A percentile compares a stretch with the other conserved stretches of the same genome.
phyloP scores from a whole-genome alignment of 345 rosid species.

The Arabis hirsuta region DNA sequence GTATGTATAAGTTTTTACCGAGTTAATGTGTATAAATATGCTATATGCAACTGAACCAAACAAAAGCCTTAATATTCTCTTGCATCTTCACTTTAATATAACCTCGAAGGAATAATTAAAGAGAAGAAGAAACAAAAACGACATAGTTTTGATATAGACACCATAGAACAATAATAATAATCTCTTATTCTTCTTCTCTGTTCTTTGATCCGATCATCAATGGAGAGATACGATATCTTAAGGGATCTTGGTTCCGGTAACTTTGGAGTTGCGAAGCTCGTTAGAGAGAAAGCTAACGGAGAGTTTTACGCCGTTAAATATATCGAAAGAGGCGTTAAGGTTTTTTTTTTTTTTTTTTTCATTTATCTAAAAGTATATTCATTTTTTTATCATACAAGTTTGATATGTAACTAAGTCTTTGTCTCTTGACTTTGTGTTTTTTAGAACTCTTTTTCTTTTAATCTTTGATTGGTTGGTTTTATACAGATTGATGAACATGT shows the following conservation, averaged over 20 bases:
- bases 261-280: slow-evolving; percentile 89
- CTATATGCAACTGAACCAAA: slow-evolving; percentile 12
- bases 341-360: slow-evolving; percentile 1
- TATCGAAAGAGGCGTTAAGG: slow-evolving; percentile 87
- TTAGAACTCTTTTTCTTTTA: not conserved
- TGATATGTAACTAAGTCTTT: not conserved
- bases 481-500: slow-evolving; percentile 91
- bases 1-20: not conserved
- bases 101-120: slow-evolving; percentile 25
- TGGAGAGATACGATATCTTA: slow-evolving; percentile 82
- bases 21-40: slow-evolving; percentile 19
- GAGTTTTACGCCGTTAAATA: slow-evolving; percentile 77
- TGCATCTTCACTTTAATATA: slow-evolving; percentile 14
- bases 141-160: slow-evolving; percentile 18
- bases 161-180: not conserved
- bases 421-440: not conserved
- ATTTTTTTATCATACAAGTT: not conserved
- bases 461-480: too few species aligned
- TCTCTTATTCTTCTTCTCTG: not conserved
- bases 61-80: slow-evolving; percentile 31
- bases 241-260: slow-evolving; percentile 91
- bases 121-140: slow-evolving; percentile 8
- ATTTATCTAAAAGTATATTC: not conserved
- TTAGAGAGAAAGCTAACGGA: slow-evolving; percentile 61
- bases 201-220: slow-evolving; percentile 39